These are phyloP conservation scores for Leptodontidium sp. DNA, from an alignment of 2,329 filamentous ascomycete genomes.

Conservation along the genomic window DNA sequence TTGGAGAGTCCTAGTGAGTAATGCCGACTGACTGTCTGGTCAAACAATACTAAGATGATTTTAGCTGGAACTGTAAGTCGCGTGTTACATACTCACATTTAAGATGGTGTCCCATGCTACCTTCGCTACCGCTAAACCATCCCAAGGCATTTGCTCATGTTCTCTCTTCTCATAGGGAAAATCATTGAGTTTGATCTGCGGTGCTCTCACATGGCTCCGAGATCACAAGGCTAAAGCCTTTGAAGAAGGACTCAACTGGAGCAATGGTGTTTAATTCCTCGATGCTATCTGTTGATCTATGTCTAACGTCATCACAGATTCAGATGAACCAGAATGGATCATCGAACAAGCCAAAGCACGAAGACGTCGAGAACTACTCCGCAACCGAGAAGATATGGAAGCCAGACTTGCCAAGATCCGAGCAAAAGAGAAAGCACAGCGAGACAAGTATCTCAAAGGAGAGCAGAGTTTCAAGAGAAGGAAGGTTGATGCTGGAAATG, in stretches of 20 bases:
- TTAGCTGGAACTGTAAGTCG: constrained; percentile 27
- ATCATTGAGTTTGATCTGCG: constrained; percentile 77
- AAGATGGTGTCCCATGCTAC: background rate
- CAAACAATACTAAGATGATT: background rate
- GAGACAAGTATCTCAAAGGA: constrained; percentile 54
- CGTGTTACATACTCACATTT: constrained; percentile 3
- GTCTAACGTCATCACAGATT: constrained; percentile 46
- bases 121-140: background rate
- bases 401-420: constrained; percentile 63
- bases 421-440: constrained; percentile 62
- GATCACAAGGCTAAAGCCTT: constrained; percentile 64
- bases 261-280: constrained; percentile 9
- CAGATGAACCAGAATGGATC: constrained; percentile 75
- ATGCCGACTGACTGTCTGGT: background rate
- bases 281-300: constrained; percentile 17
- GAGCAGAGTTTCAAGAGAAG: constrained; percentile 57
- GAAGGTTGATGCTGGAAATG: constrained; percentile 43
- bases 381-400: constrained; percentile 67
- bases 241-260: constrained; percentile 41
- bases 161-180: constrained; percentile 60
- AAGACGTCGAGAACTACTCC: constrained; percentile 61
- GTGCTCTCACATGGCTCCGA: constrained; percentile 75
- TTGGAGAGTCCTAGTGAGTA: constrained; percentile 68
- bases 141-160: background rate
- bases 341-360: constrained; percentile 66